Evolutionary conservation across 2,329 filamentous ascomycete species (phyloP).

Genomic region (Pleoardoris graminearum): DNA sequence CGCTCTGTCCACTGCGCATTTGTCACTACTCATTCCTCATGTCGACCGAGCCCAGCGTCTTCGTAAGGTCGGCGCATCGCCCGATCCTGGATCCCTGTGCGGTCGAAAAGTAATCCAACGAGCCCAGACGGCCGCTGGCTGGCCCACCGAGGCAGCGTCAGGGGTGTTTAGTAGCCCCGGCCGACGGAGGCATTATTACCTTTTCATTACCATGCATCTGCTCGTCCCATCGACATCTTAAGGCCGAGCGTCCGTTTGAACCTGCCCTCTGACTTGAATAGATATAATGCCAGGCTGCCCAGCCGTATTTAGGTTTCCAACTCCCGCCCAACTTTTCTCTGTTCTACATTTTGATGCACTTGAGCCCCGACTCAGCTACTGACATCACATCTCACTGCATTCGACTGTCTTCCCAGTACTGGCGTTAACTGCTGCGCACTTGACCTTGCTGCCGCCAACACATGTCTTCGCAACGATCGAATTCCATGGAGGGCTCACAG

Average conservation of each 20-base stretch:
- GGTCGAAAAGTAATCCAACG: constrained; percentile 40
- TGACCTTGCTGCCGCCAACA: constrained; percentile 7
- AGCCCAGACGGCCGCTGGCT: constrained; percentile 39
- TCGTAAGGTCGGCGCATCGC: constrained; percentile 43
- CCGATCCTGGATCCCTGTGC: constrained; percentile 36
- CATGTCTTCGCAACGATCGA: constrained; percentile 43
- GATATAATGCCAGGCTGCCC: constrained; percentile 45
- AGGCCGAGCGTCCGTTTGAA: constrained; percentile 44
- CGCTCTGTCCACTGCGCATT: constrained; percentile 32
- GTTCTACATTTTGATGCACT: constrained; percentile 12
- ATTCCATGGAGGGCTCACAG: constrained; percentile 48
- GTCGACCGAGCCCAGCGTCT: constrained; percentile 34
- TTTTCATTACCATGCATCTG: constrained; percentile 32
- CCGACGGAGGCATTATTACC: constrained; percentile 36
- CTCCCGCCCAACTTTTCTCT: constrained; percentile 24
- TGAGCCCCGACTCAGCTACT: constrained; percentile 6
- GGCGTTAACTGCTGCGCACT: neutral
- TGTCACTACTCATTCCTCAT: constrained; percentile 33
- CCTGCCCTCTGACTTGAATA: constrained; percentile 44
- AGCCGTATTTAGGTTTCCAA: constrained; percentile 32
- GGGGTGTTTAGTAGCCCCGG: constrained; percentile 33
- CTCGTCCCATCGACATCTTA: constrained; percentile 24
- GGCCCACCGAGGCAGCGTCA: constrained; percentile 16
- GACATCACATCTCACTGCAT: constrained; percentile 8
- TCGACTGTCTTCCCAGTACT: constrained; percentile 9